Evolutionary conservation across 2,329 filamentous ascomycete genomes (phyloP), one percentile per base, ranked within the genome.

Genomic region (Fulvia fulva): DNA sequence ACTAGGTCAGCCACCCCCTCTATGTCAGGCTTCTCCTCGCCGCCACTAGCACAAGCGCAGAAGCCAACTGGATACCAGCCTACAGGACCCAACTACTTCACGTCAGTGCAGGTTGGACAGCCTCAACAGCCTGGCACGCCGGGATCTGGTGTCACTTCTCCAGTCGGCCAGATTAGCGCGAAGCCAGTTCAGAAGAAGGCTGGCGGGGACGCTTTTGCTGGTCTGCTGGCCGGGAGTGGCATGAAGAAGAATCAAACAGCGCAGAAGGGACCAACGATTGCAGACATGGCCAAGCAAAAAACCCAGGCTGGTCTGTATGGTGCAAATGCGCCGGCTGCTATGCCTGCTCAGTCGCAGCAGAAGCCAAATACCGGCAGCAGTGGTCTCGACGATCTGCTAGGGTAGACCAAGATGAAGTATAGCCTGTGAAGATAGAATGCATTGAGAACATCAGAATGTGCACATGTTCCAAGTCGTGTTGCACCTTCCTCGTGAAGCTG

Each of bases 261-360:
- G 9, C 78, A 81, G 55, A 81, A 86, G 58, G 88, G 88, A 0
- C 87, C 91, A 53, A 92, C 92, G 56, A 83, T 99, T 77, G 92
- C 91, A 28, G 92, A 96, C 73, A 85, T 99, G 75, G 93, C 92
- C n/a, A 97, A 97, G 80, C 91, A 97, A 76, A 97, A 97, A 82
- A 94, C 91, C 58, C 91, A 87, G 67, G 91, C 92, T 16, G 91
- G 92, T 7, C 90, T 99, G 63, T 99, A 95, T 91, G 94, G 93
- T 19, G 83, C 89, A 0, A 81, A 88, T 16, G 85, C 65, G 63
- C 72, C 64, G 43, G 60, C 65, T 51, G 53, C 62, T 23, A 41
- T 60, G 28, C 55, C 63, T 21, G 61, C 56, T 26, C 52, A 59
- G 30, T 52, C 60, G 37, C 53, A 56, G 44, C 57, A 61, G 49